A percentile compares a stretch with the other conserved stretches of the same genome.
phyloP scores from a whole-genome alignment of 257 asterid species.

The Eustoma russellianum region DNA sequence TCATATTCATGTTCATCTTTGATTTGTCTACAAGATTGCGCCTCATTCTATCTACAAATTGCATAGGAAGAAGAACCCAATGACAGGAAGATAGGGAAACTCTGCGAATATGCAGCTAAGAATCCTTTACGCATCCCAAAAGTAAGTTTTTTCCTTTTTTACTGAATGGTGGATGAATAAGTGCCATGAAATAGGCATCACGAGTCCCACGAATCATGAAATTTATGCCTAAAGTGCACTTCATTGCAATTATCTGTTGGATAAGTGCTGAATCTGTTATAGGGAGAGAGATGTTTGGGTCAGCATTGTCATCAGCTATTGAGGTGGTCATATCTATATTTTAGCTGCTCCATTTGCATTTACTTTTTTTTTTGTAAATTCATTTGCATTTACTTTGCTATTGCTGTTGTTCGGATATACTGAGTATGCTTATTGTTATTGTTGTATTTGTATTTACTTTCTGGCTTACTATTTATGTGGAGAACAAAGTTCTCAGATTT shows the following conservation, averaged over 20 bases:
- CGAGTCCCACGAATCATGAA: too few species aligned
- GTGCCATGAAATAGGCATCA: too few species aligned
- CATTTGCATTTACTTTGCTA: too few species aligned
- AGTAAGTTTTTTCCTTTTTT: slow-evolving; percentile 27
- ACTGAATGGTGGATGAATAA: too few species aligned
- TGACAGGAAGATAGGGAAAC: slow-evolving; percentile 85
- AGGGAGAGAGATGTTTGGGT: neutral
- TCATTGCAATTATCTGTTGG: neutral
- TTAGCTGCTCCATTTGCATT: too few species aligned
- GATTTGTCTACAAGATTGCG: neutral
- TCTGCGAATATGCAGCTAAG: slow-evolving; percentile 88
- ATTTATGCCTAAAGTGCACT: neutral
- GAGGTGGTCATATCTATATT: too few species aligned
- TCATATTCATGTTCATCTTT: neutral
- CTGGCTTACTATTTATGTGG: too few species aligned
- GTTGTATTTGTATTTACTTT: too few species aligned
- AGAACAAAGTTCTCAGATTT: too few species aligned
- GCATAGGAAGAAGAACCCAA: slow-evolving; percentile 82
- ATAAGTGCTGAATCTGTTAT: slow-evolving; percentile 6
- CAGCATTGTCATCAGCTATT: neutral
- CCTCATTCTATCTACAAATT: slow-evolving; percentile 13
- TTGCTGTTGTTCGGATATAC: too few species aligned
- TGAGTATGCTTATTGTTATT: too few species aligned
- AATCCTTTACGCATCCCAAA: slow-evolving; percentile 97
- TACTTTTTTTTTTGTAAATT: too few species aligned